These are phyloP conservation scores for Inga oerstediana DNA, from an alignment of 306 rosid species.

Conservation along the genomic window DNA sequence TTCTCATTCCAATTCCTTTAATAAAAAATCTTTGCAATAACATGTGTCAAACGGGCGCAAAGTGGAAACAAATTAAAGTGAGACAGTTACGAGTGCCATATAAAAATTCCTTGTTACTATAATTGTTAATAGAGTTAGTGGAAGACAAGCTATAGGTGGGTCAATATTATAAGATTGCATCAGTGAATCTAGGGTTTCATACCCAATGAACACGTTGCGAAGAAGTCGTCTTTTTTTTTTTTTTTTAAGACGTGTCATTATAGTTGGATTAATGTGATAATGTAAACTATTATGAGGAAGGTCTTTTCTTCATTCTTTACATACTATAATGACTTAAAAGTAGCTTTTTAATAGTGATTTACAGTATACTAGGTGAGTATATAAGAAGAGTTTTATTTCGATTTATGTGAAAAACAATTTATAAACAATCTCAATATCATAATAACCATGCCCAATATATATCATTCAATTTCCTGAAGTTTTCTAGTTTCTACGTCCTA, in stretches of 20 bases:
- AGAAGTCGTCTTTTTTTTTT: not conserved
- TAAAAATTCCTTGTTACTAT: not conserved
- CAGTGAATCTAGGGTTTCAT: not conserved
- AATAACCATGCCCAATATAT: too few species aligned
- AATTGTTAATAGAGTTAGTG: not conserved
- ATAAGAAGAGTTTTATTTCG: too few species aligned
- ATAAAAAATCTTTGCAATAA: not conserved
- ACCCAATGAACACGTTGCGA: conserved; percentile 1
- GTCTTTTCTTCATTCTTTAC: not conserved
- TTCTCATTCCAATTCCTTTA: not conserved
- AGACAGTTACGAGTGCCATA: not conserved
- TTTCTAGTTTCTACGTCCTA: not conserved
- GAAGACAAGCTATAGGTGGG: not conserved
- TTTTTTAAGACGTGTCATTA: not conserved
- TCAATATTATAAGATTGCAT: not conserved
- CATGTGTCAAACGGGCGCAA: not conserved
- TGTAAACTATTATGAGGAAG: not conserved
- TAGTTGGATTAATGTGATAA: not conserved
- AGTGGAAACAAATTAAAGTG: not conserved
- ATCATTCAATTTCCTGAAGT: not conserved
- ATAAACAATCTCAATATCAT: too few species aligned
- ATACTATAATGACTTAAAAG: too few species aligned
- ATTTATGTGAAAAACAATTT: too few species aligned
- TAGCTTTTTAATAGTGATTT: too few species aligned
- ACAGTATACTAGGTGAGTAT: too few species aligned